A percentile compares a stretch with the other conserved stretches of the same genome.
These are phyloP conservation scores for Gloeopeniophorella convolvens DNA, from an alignment of 768 basidiomycete genomes.

Conservation along the genomic window DNA sequence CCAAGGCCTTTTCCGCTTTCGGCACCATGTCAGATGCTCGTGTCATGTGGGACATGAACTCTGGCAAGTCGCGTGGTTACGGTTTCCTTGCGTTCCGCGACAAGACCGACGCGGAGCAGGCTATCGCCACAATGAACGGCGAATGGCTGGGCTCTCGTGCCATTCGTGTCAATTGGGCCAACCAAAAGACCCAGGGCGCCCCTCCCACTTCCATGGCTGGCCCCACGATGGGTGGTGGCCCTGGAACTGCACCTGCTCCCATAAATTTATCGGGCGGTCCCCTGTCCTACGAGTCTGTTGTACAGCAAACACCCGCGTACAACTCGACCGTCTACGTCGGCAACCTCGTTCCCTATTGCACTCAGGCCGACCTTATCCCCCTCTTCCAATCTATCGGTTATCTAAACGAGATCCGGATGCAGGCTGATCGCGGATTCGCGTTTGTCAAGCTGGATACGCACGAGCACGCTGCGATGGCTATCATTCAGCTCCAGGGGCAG, in stretches of 20 bases:
- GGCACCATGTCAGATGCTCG: constrained; percentile 95
- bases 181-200: constrained; percentile 91
- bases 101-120: constrained; percentile 98
- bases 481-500: constrained; percentile 93
- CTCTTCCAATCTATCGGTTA: constrained; percentile 98
- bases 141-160: constrained; percentile 98
- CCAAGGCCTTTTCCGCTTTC: constrained; percentile 95
- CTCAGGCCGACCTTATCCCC: constrained; percentile 95
- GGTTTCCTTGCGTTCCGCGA: constrained; percentile 98
- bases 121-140: constrained; percentile 99
- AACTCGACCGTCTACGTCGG: constrained; percentile 98
- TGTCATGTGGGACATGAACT: constrained; percentile 99
- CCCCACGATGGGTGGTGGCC: constrained; percentile 25
- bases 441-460: constrained; percentile 99
- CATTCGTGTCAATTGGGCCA: constrained; percentile 99
- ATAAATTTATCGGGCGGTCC: constrained; percentile 89
- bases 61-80: constrained; percentile 96
- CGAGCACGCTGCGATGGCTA: constrained; percentile 97
- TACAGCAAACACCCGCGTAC: constrained; percentile 87
- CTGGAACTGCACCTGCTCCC: constrained; percentile 75
- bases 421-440: constrained; percentile 96
- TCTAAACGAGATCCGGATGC: constrained; percentile 98
- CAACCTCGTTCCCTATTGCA: constrained; percentile 95
- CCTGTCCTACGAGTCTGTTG: constrained; percentile 88
- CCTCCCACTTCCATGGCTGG: constrained; percentile 17